Evolutionary conservation across 139 green algal species (phyloP), one percentile per base, ranked within the genome.

Genomic region (Coccomyxa sp.): DNA sequence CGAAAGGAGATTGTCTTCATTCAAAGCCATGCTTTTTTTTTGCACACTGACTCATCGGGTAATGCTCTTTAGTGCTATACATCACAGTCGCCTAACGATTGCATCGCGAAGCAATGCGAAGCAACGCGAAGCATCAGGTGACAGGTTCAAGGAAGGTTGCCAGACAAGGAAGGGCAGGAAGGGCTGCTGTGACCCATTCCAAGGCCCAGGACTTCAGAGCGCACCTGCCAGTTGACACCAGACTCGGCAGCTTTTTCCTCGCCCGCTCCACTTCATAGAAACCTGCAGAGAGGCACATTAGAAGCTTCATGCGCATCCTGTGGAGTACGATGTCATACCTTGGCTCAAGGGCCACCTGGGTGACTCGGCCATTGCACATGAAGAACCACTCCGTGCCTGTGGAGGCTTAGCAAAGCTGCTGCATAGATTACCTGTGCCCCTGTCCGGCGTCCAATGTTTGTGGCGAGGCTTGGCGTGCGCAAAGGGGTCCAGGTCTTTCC

Each of bases 151-250:
- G 18, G 21, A 21, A 71, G 21, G 63, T 9, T 71, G 63, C 4
- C 63, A 71, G 63, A 25, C 63, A 71, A 15, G 63, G 15, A 71
- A 51, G 7, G 38, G 38, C 38, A 51, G 38, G 38, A 7, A 51
- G 38, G 38, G 38, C 38, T 51, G 38, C 38, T 51, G 7, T 51
- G 3, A 51, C 38, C 38, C 3, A 51, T 51, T 51, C 38, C 38
- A 25, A 60, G 14, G 77, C 71, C 21, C 71, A 38, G 13, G 17
- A 3, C 51, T 31, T 51, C 17, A 28, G 13, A 13, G 31, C 51
- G 30, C 30, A 82, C 79, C n/a, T 77, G 30, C 79, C 79, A 28
- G 79, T 82, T 1, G 68, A 58, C 13, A 82, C 79, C 0, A 82
- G 63, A 30, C 60, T 66, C 0, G 79, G 79, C 14, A 59, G 13